Conservation (phyloP, 441 rosid species). For the Populus hybrid region DNA sequence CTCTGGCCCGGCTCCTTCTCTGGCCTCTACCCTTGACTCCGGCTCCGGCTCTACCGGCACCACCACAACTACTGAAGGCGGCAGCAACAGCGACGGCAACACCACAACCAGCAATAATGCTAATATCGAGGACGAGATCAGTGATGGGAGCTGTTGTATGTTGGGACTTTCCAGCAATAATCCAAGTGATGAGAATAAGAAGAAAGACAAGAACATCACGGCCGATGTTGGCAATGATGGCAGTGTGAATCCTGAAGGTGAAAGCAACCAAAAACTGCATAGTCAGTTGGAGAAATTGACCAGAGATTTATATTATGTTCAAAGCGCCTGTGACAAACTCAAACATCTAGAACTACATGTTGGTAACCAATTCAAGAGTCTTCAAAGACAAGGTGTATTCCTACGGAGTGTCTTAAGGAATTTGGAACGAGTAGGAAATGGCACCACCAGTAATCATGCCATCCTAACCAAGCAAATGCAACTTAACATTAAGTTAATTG, state of each 20-base stretch:
- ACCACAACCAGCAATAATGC: background rate
- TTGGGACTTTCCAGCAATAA: background rate
- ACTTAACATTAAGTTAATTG: constrained; percentile 22
- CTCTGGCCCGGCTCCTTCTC: background rate
- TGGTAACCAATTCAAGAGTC: background rate
- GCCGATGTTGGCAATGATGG: background rate
- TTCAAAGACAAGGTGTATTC: background rate
- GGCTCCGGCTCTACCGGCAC: background rate
- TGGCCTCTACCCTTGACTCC: background rate
- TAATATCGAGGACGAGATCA: background rate
- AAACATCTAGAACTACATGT: constrained; percentile 6
- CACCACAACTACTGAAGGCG: background rate
- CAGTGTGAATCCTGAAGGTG: background rate
- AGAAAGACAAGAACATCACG: background rate
- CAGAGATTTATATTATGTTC: constrained; percentile 10
- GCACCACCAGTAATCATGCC: background rate
- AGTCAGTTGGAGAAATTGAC: background rate
- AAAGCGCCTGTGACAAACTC: background rate
- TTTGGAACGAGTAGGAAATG: background rate
- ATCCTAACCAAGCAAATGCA: background rate
- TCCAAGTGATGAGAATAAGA: background rate
- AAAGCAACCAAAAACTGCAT: background rate
- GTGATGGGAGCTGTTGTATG: background rate
- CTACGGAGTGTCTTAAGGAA: background rate
- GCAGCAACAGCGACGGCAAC: background rate